Evolutionary conservation across 768 basidiomycete genomes (phyloP).

Genomic region (Hericium rajendrae): DNA sequence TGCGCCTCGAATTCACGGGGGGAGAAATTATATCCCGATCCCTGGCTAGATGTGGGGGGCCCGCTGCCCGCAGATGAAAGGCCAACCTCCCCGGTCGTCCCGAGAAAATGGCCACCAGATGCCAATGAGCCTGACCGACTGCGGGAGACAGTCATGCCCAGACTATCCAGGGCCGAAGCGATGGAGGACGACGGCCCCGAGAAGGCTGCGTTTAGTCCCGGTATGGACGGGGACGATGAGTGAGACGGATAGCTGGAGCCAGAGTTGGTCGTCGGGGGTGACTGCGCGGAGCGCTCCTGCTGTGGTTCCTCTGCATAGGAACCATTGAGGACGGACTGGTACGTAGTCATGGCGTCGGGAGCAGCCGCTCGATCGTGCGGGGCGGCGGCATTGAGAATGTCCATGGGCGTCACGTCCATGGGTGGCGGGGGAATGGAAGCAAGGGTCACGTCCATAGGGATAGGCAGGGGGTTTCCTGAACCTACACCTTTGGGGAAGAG

Average conservation of each 20-base stretch:
- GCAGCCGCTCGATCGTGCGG: slow-evolving; percentile 6
- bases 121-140: slow-evolving; percentile 25
- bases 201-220: slow-evolving; percentile 22
- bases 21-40: slow-evolving; percentile 20
- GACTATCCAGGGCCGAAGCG: slow-evolving; percentile 24
- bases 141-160: slow-evolving; percentile 13
- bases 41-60: slow-evolving; percentile 18
- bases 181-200: slow-evolving; percentile 23
- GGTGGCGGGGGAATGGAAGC: slow-evolving; percentile 17
- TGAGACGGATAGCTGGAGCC: slow-evolving; percentile 25
- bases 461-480: slow-evolving; percentile 10
- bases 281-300: slow-evolving; percentile 19
- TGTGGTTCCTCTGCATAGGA: slow-evolving; percentile 4
- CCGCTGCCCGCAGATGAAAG: slow-evolving; percentile 20
- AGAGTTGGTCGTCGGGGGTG: slow-evolving; percentile 24
- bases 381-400: slow-evolving; percentile 4
- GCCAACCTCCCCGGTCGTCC: slow-evolving; percentile 18
- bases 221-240: slow-evolving; percentile 23
- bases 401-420: slow-evolving; percentile 13
- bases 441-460: slow-evolving; percentile 15
- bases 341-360: slow-evolving; percentile 5
- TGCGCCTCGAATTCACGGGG: slow-evolving; percentile 16
- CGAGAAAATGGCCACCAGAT: slow-evolving; percentile 19
- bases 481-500: slow-evolving; percentile 18
- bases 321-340: slow-evolving; percentile 7